Base-by-base conservation (phyloP, 768 basidiomycete species). In the Hysterangium stoloniferum region DNA sequence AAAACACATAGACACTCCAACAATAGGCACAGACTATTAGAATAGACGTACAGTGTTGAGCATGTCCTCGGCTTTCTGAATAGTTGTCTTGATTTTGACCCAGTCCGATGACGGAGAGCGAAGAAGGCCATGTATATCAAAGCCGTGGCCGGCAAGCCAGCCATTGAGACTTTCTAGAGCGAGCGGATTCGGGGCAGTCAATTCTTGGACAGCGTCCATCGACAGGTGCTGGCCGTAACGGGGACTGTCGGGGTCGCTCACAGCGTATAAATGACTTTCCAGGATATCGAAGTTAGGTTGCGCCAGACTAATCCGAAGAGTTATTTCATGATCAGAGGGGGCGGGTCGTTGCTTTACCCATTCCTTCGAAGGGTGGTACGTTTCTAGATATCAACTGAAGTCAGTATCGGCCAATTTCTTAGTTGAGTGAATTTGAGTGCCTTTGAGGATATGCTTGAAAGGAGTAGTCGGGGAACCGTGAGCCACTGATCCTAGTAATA, bases 101-200 rank as follows among this genome's bases (percentile, higher is more conserved):
- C 84, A 88, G 54, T 86, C 85, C 42, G 75, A 72, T 0, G 84
- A 82, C 2, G 80, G 72, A 9, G 84, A 83, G 7, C 78, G 76
- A 35, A 64, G 54, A 19, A 79, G 56, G 49, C 75, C 70, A 34
- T 69, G 61, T 37, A 76, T 74, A 13, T 58, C 53, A 24, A 86
- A 64, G 28, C 79, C 82, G 52, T 82, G 71, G 2, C 69, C 70
- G 0, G 65, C 66, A 12, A 87, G 68, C 54, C 54, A 57, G 9
- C 24, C 50, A 19, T 56, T 51, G 31, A 57, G 49, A 15, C 45
- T 20, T 31, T 15, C 6, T 11, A 52, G 20, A 33, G 29, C 25
- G 15, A 40, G 49, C 6, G 48, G n/a, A 25, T 17, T 38, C 7
- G 56, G 56, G 12, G 44, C 37, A 15, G 44, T 34, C 27, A 57